phyloP scores from a whole-genome alignment of 106 monocot species.

The Allium sativum region DNA sequence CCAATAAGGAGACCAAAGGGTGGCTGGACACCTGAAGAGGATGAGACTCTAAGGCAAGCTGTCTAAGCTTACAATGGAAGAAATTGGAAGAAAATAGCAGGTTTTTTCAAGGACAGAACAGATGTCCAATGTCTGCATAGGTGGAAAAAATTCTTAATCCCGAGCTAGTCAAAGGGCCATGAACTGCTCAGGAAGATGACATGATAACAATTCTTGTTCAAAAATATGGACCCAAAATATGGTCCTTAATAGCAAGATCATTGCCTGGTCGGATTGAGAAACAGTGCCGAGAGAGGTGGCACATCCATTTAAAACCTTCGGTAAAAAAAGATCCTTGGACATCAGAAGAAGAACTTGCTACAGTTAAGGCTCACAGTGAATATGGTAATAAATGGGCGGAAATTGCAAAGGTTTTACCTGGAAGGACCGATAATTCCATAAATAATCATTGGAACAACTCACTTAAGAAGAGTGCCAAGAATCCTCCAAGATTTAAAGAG shows the following conservation, averaged over 20 bases:
- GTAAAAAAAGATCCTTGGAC: slow-evolving; percentile 93
- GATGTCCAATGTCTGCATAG: slow-evolving; percentile 97
- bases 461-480: slow-evolving; percentile 27
- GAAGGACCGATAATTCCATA: slow-evolving; percentile 68
- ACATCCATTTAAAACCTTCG: slow-evolving; percentile 84
- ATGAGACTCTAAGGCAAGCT: slow-evolving; percentile 66
- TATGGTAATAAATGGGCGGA: slow-evolving; percentile 96
- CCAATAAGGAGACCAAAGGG: not conserved
- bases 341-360: slow-evolving; percentile 59
- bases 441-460: slow-evolving; percentile 75
- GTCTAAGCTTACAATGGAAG: slow-evolving; percentile 64
- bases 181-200: slow-evolving; percentile 77
- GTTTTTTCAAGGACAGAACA: slow-evolving; percentile 70
- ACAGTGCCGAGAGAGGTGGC: slow-evolving; percentile 90
- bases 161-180: slow-evolving; percentile 82
- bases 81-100: slow-evolving; percentile 96
- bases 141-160: slow-evolving; percentile 99
- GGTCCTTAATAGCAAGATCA: slow-evolving; percentile 62
- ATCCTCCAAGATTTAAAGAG: slow-evolving; percentile 1
- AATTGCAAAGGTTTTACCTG: slow-evolving; percentile 80
- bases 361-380: slow-evolving; percentile 56
- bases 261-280: slow-evolving; percentile 77
- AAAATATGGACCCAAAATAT: slow-evolving; percentile 67
- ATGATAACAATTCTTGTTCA: slow-evolving; percentile 40
- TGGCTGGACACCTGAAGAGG: slow-evolving; percentile 8